A percentile compares a stretch with the other conserved stretches of the same genome.
These are phyloP conservation scores for Coemansia furcata DNA, from an alignment of 192 early-diverging fungal species.

Conservation along the genomic window DNA sequence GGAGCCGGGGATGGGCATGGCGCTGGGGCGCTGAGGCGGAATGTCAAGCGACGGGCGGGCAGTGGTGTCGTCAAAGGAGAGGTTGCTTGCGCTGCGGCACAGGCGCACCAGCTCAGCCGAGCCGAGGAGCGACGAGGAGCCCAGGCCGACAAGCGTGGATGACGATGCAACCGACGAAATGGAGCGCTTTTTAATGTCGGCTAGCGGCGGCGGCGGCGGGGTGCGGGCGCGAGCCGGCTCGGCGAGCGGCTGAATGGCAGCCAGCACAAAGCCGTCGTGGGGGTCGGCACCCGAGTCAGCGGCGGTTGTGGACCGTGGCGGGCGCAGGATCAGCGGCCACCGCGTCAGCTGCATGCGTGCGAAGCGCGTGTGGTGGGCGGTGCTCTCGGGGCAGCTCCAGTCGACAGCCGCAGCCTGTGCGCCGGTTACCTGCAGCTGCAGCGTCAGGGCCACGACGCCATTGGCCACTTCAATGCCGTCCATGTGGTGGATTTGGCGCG, in stretches of 20 bases:
- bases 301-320: not conserved
- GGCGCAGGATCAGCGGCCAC: constrained; percentile 42
- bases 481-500: constrained; percentile 16
- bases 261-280: constrained; percentile 47
- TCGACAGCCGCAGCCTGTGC: constrained; percentile 10
- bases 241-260: constrained; percentile 40
- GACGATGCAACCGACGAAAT: constrained; percentile 43
- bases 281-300: constrained; percentile 18
- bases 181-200: constrained; percentile 29
- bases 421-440: constrained; percentile 41
- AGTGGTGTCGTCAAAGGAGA: constrained; percentile 37
- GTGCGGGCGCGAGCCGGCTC: constrained; percentile 35
- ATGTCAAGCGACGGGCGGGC: constrained; percentile 39
- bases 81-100: constrained; percentile 43
- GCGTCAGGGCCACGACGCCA: constrained; percentile 44
- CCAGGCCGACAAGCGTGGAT: constrained; percentile 30
- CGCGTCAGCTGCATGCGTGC: constrained; percentile 46
- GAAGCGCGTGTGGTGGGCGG: constrained; percentile 42
- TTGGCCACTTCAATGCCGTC: constrained; percentile 51
- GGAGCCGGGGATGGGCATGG: constrained; percentile 27
- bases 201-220: not conserved
- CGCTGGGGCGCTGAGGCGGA: not conserved
- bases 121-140: constrained; percentile 14
- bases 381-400: constrained; percentile 38
- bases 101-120: constrained; percentile 32